These are phyloP conservation scores for Albugo laibachii DNA, from an alignment of 352 stramenopile species.

Conservation along the genomic window DNA sequence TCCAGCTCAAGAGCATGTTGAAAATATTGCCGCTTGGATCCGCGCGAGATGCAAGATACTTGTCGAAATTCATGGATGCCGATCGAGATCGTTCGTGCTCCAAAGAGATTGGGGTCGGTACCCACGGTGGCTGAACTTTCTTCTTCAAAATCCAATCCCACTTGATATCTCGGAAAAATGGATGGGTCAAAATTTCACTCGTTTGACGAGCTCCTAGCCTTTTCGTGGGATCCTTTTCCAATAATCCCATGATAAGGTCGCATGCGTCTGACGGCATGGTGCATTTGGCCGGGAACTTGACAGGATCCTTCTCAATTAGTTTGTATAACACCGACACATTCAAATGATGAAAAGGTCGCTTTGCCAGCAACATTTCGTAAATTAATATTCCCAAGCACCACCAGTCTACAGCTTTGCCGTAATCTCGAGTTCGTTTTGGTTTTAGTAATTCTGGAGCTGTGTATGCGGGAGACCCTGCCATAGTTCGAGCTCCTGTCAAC, in stretches of 20 bases:
- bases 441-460: conserved; percentile 67
- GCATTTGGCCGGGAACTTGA: conserved; percentile 71
- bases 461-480: conserved; percentile 68
- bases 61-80: conserved; percentile 73
- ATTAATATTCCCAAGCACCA: conserved; percentile 80
- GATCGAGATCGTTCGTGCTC: conserved; percentile 58
- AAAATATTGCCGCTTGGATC: conserved; percentile 62
- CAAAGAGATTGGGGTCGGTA: conserved; percentile 39
- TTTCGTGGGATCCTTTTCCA: conserved; percentile 72
- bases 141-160: conserved; percentile 73
- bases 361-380: conserved; percentile 84
- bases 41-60: conserved; percentile 65
- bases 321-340: conserved; percentile 85
- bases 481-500: conserved; percentile 62
- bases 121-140: conserved; percentile 54
- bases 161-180: conserved; percentile 60
- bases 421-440: conserved; percentile 65
- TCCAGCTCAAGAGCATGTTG: conserved; percentile 66
- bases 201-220: conserved; percentile 63
- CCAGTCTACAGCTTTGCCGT: conserved; percentile 75
- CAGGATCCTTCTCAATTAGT: conserved; percentile 72
- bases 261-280: conserved; percentile 42
- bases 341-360: conserved; percentile 80
- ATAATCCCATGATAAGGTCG: conserved; percentile 45
- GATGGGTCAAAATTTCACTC: conserved; percentile 63